Evolutionary conservation across 2,329 filamentous ascomycete species (phyloP).

Genomic region (Apiospora aurea): DNA sequence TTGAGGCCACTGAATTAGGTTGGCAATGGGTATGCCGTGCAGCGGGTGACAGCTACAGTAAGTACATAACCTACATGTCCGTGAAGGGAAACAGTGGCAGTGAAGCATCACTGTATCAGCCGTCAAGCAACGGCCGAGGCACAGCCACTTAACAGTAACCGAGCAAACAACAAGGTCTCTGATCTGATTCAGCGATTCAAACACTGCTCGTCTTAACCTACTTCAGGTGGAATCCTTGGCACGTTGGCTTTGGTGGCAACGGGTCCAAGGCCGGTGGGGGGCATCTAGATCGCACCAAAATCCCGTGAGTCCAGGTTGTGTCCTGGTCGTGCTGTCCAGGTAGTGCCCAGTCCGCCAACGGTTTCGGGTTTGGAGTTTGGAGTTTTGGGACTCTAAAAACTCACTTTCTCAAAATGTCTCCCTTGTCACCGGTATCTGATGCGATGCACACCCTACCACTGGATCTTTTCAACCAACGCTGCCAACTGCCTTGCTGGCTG

Average conservation of each 20-base stretch:
- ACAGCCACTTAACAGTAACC: conserved; percentile 20
- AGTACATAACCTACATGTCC: too few species aligned
- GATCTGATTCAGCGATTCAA: conserved; percentile 16
- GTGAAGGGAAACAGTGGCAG: background rate
- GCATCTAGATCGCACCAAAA: conserved; percentile 15
- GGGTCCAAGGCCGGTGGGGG: background rate
- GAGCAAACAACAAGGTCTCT: background rate
- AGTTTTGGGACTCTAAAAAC: conserved; percentile 5
- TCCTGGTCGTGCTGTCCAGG: background rate
- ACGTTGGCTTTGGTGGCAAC: background rate
- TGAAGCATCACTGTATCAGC: background rate
- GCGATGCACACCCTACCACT: background rate
- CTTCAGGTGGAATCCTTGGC: conserved; percentile 8
- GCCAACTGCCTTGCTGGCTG: background rate
- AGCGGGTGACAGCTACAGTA: background rate
- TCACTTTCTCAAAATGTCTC: conserved; percentile 1
- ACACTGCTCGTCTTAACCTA: conserved; percentile 21
- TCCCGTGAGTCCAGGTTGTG: background rate
- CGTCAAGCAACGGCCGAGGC: background rate
- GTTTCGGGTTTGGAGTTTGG: conserved; percentile 10
- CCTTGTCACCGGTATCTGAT: background rate
- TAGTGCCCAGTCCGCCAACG: background rate
- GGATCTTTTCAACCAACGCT: background rate
- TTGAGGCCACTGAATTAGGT: conserved; percentile 12
- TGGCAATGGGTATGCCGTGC: background rate